Conservation (phyloP, 805 yeast genomes). For the Wickerhamiella azymoides region DNA sequence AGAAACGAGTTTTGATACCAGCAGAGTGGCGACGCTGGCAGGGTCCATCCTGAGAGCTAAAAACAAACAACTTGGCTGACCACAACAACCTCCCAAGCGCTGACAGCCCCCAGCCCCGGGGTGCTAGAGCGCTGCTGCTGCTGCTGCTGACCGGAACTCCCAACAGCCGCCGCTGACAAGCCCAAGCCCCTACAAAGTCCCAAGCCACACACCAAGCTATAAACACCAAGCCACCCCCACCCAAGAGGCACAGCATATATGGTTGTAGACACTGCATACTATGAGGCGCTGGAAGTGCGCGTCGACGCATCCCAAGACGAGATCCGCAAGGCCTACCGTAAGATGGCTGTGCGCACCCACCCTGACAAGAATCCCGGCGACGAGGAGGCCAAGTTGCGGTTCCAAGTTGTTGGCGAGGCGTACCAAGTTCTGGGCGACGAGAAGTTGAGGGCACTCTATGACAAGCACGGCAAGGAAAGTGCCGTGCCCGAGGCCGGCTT, state of each 20-base stretch:
- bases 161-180: neutral
- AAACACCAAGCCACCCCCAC: no score
- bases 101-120: neutral
- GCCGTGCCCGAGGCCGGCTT: constrained; percentile 59
- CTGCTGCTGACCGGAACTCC: neutral
- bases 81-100: neutral
- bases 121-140: no score
- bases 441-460: constrained; percentile 56
- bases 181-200: neutral
- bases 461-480: constrained; percentile 68
- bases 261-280: constrained; percentile 80
- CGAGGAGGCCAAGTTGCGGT: constrained; percentile 73
- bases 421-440: constrained; percentile 58
- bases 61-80: no score
- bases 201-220: no score
- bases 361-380: constrained; percentile 97
- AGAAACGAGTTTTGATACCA: neutral
- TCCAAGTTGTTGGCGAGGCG: constrained; percentile 55
- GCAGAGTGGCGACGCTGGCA: neutral
- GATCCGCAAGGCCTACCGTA: constrained; percentile 86
- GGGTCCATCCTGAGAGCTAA: no score
- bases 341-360: constrained; percentile 76
- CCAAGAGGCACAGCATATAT: no score
- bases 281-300: constrained; percentile 60
- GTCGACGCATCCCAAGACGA: constrained; percentile 64